Conservation (phyloP, 2,329 filamentous ascomycete species). For the Rosellinia necatrix region DNA sequence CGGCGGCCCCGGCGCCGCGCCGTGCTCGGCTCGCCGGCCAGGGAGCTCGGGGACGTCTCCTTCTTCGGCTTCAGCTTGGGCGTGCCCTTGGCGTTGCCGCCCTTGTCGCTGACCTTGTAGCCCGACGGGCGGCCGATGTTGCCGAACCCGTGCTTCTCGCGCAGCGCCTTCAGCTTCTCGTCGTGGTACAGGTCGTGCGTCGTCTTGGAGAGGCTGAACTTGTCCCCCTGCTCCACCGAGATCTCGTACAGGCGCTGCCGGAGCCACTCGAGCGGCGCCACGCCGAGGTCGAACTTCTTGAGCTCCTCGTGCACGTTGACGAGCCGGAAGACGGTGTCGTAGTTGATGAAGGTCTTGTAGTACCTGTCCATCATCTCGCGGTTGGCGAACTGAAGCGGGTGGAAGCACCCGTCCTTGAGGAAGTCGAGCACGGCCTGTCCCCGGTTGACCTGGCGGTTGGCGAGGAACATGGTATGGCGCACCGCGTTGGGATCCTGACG, state of each 20-base stretch:
- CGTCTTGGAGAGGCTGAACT: conserved; percentile 56
- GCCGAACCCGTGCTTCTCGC: conserved; percentile 58
- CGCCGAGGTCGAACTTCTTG: conserved; percentile 56
- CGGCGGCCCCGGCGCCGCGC: conserved; percentile 37
- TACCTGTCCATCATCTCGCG: conserved; percentile 55
- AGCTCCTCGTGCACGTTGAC: conserved; percentile 59
- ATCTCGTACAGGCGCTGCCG: conserved; percentile 61
- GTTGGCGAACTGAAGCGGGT: conserved; percentile 60
- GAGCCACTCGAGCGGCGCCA: conserved; percentile 60
- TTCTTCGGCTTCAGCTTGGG: conserved; percentile 39
- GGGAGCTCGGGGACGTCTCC: conserved; percentile 25
- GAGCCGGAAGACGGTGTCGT: conserved; percentile 62
- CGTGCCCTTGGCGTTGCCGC: conserved; percentile 36
- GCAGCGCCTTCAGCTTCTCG: conserved; percentile 53
- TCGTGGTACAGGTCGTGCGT: conserved; percentile 63
- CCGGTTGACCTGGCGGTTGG: conserved; percentile 60
- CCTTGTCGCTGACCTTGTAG: conserved; percentile 47
- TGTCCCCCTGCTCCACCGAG: conserved; percentile 46
- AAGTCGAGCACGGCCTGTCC: conserved; percentile 59
- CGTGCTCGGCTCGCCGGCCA: conserved; percentile 18
- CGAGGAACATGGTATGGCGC: conserved; percentile 53
- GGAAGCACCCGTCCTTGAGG: conserved; percentile 54
- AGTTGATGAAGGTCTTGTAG: conserved; percentile 50
- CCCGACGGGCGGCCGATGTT: conserved; percentile 61
- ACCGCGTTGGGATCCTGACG: conserved; percentile 37